Conservation (phyloP, 2,329 filamentous ascomycete species). For the Pseudogymnoascus sp. region DNA sequence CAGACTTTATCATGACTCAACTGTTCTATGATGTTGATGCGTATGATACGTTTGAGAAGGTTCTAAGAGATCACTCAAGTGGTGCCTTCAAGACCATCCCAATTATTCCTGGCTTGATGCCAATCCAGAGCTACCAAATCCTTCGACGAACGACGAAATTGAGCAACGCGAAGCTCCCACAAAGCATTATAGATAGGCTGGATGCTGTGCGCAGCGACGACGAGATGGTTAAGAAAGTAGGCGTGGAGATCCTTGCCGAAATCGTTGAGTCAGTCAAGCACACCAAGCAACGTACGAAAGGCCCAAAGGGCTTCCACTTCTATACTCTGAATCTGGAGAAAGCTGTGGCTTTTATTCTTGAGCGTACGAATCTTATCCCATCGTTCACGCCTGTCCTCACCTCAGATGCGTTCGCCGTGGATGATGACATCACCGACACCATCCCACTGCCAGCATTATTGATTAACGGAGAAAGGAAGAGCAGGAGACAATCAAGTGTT, state of each 20-base stretch:
- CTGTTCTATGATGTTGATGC: conserved; percentile 86
- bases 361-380: conserved; percentile 76
- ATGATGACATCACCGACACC: conserved; percentile 39
- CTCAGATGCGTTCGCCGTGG: conserved; percentile 30
- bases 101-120: conserved; percentile 93
- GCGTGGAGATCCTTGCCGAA: conserved; percentile 75
- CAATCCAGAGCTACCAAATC: conserved; percentile 95
- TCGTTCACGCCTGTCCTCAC: conserved; percentile 35
- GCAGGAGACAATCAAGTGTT: conserved; percentile 41
- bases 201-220: conserved; percentile 70
- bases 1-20: conserved; percentile 98
- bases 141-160: conserved; percentile 89
- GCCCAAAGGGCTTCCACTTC: conserved; percentile 82
- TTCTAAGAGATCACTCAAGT: conserved; percentile 69
- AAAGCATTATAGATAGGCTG: conserved; percentile 58
- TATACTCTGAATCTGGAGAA: conserved; percentile 97
- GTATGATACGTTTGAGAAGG: conserved; percentile 71
- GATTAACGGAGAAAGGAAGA: conserved; percentile 40
- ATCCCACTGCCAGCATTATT: conserved; percentile 36
- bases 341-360: conserved; percentile 85
- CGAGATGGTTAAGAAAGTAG: conserved; percentile 69
- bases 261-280: conserved; percentile 70
- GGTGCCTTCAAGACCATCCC: conserved; percentile 77
- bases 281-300: conserved; percentile 46
- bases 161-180: conserved; percentile 77